Base-by-base conservation (phyloP, 1,139 yeast genomes). In the Yamadazyma sp. region DNA sequence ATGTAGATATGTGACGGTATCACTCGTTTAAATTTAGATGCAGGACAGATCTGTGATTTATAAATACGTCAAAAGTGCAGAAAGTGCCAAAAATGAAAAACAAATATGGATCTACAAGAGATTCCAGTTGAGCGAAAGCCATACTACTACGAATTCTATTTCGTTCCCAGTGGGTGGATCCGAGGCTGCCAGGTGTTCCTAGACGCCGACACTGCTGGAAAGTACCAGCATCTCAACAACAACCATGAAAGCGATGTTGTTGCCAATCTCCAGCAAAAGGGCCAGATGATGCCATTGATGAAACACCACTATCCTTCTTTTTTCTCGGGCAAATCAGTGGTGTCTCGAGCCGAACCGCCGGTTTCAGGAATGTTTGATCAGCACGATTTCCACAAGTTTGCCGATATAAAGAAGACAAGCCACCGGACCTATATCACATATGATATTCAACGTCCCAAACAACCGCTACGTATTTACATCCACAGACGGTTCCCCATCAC, bases 401-500 rank as follows among this genome's bases (percentile, higher is more conserved):
- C 18, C 11, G 25, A 23, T 10, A 8, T 21, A 4, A 9, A 14
- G 11, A 23, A 15, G 12, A 13, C 6, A 10, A 9, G 21, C 3
- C 34, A 23, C 14, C 9, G 3, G 14, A 15, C 10, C 14, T 31
- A 22, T 12, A 14, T n/a, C 27, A 23, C 11, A 10, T 31, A 22
- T 16, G 14, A 9, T 11, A 13, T 31, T n/a, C 13, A 13, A 8
- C 27, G 15, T n/a, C 20, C 26, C 14, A 7, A 14, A 9, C 4
- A 6, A 14, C 12, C 27, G 5, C 4, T 23, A 11, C 6, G 6
- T 13, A 7, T 38, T 5, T 40, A 28, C 30, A 6, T 13, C 4
- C 41, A 39, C 27, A 15, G 12, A 5, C 6, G 33, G 15, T 31
- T 17, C 15, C 45, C 43, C 2, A 37, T 40, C 12, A 15, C n/a